phyloP scores from a whole-genome alignment of 495 filamentous ascomycete species.

The Penicillium longicatenatum region DNA sequence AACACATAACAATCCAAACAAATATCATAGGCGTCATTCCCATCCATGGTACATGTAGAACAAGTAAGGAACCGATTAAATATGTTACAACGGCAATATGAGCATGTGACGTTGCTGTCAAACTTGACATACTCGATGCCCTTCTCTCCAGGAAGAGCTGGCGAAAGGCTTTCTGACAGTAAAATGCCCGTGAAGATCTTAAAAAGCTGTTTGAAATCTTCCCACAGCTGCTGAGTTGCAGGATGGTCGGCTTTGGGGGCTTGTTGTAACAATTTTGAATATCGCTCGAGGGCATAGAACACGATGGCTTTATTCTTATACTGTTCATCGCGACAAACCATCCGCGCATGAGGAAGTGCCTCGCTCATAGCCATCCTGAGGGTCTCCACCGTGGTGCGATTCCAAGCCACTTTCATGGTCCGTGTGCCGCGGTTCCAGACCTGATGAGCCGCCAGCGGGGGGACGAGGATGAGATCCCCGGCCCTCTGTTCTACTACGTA shows the following conservation, averaged over 20 bases:
- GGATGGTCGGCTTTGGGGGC: constrained; percentile 43
- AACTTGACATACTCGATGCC: constrained; percentile 71
- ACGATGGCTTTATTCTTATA: constrained; percentile 98
- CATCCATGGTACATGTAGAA: constrained; percentile 65
- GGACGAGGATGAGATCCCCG: constrained; percentile 95
- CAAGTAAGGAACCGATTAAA: constrained; percentile 97
- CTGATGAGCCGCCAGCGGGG: constrained; percentile 95
- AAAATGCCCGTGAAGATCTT: constrained; percentile 74
- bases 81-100: constrained; percentile 93
- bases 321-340: constrained; percentile 97
- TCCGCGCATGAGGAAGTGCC: constrained; percentile 79
- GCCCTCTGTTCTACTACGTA: constrained; percentile 89
- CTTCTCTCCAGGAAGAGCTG: constrained; percentile 55
- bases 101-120: constrained; percentile 89
- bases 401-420: constrained; percentile 98
- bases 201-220: constrained; percentile 80
- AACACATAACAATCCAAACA: constrained; percentile 97
- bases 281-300: constrained; percentile 78
- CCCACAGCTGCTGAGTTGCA: constrained; percentile 64
- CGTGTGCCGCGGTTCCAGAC: constrained; percentile 97
- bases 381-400: constrained; percentile 91
- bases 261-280: constrained; percentile 61
- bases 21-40: constrained; percentile 83
- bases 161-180: constrained; percentile 79
- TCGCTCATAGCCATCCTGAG: constrained; percentile 82